Evolutionary conservation across 306 rosid genomes (phyloP).

Genomic region (Amphicarpaea edgeworthii): DNA sequence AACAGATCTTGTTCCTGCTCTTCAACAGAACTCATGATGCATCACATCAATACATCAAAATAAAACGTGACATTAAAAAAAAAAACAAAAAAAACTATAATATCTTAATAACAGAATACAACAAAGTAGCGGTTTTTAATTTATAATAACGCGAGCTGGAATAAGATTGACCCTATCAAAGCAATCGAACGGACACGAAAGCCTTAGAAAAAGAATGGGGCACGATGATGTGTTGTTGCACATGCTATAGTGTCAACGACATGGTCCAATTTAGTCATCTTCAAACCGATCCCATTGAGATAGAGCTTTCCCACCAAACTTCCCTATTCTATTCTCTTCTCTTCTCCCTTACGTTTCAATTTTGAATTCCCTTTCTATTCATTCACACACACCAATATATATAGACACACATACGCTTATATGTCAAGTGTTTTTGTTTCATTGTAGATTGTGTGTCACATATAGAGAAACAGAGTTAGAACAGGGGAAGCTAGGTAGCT

Average conservation of each 20-base stretch:
- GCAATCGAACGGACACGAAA: conserved; percentile 39
- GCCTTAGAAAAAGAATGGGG: neutral
- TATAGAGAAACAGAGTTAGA: conserved; percentile 15
- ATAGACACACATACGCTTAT: neutral
- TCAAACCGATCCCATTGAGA: conserved; percentile 48
- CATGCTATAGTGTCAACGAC: conserved; percentile 43
- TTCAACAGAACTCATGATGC: conserved; percentile 5
- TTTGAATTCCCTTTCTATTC: conserved; percentile 35
- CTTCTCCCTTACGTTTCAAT: conserved; percentile 59
- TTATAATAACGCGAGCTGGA: neutral
- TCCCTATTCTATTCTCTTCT: conserved; percentile 44
- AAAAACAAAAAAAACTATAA: neutral
- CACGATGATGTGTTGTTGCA: neutral
- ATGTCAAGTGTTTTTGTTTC: conserved; percentile 13
- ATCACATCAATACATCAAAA: neutral
- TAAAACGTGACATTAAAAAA: neutral
- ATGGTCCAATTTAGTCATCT: conserved; percentile 63
- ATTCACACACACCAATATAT: conserved; percentile 23
- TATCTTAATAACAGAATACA: neutral
- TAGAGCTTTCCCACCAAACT: conserved; percentile 64
- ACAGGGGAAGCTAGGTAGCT: neutral
- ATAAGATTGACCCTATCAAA: conserved; percentile 9
- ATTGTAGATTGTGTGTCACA: conserved; percentile 18
- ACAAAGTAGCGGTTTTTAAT: no score
- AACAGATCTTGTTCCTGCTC: no score